Evolutionary conservation across 805 yeast genomes (phyloP), one percentile per base, ranked within the genome.

Genomic region (Aciculoconidium aculeatum): DNA sequence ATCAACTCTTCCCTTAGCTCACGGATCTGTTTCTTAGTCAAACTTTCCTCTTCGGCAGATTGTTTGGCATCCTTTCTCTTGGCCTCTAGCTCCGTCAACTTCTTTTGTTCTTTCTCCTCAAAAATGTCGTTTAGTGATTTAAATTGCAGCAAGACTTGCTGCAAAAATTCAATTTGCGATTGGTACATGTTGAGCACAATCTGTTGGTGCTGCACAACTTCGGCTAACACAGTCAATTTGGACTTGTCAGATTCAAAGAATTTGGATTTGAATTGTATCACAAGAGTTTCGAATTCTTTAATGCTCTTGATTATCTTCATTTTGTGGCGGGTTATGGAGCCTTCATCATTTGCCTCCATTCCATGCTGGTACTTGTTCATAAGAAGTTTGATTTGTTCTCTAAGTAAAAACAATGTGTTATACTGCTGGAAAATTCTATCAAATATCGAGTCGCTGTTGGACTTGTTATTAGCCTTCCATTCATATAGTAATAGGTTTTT

Each of bases 1-100:
- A 88, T 82, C 34, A 88, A 56, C 40, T 80, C 79, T 41, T 86
- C 90, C 25, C 92, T 57, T 15, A 66, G 55, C 28, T 67, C 67
- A 23, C 87, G 65, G 7, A 81, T 70, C 38, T 77, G 70, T 28
- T 53, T 58, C 42, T 71, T 67, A 4, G 77, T 66, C 2, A 70
- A 44, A 15, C 51, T 51, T 3, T 63, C 59, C 5, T 17, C 28
- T 7, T 30, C 28, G n/a, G 19, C 25, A 3, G 24, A 15, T 18
- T 17, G 26, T 27, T 21, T 25, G 4, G 24, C 30, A 15, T 25
- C 28, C 20, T 25, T 15, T 17, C 17, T 25, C n/a, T 18, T 15
- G 11, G 12, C 25, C 20, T 25, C 30, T 6, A 30, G 32, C 11
- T 30, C 37, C n/a, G 32, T 31, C 25, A 49, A 40, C 16, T 42